Evolutionary conservation across 768 basidiomycete genomes (phyloP), one percentile per base, ranked within the genome.

Genomic region (Saitozyma sp.): DNA sequence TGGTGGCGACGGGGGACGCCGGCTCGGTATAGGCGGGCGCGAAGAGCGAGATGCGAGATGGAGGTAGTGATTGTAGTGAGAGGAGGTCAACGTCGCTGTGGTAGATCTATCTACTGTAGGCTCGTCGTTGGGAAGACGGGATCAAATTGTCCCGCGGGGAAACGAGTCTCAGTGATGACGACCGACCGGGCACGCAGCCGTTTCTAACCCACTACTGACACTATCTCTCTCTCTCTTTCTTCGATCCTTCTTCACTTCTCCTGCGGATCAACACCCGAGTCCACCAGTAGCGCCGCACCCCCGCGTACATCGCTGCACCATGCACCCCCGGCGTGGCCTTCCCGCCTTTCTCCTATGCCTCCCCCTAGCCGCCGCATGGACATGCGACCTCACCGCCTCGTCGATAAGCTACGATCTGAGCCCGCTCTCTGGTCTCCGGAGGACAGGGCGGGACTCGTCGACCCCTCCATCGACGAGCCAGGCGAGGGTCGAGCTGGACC

Each of bases 391-490:
- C 39, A 66, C 64, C 10, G 64, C 64, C 17, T 70, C 68, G 11
- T 43, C 48, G 8, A 68, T 73, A 51, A 60, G 65, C 13, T 79
- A 75, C 58, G 73, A 79, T 56, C 57, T 79, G 0, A 53, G 54
- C 9, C 66, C 78, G 0, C 55, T 79, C 4, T 52, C 58, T 10
- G 71, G 71, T 0, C 39, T 74, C 11, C 54, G 67, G 14, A 48
- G 50, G 46, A 58, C 68, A 7, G 56, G 49, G 37, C 73, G 69
- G 43, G 66, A 63, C 20, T 68, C 73, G 13, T 51, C 65, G 8
- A 79, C 77, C 4, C 79, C 78, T 20, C 79, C 79, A 5, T 77
- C 79, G n/a, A 70, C 66, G 29, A 70, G 54, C 29, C 68, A 72
- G 19, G 71, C 76, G 10, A 66, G 62, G 39, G 71, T 78, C 5